These are phyloP conservation scores for Polyplosphaeria fusca DNA, from an alignment of 495 filamentous ascomycete species.

Conservation along the genomic window DNA sequence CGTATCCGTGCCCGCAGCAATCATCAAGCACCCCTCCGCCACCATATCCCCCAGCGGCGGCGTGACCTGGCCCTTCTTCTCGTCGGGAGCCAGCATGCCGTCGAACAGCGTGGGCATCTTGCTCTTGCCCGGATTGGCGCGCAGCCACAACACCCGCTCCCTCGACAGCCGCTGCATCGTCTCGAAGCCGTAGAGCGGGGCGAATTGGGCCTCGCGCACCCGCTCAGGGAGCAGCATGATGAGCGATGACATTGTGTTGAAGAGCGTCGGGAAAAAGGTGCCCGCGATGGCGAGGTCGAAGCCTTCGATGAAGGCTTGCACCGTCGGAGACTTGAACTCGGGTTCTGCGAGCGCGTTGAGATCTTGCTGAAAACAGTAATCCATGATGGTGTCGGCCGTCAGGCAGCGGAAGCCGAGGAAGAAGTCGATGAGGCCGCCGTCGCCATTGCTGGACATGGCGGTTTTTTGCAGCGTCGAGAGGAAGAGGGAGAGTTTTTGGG, in stretches of 20 bases:
- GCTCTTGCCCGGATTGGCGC: not conserved
- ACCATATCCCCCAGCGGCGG: constrained; percentile 5
- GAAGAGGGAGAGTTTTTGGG: constrained; percentile 4
- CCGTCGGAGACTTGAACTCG: not conserved
- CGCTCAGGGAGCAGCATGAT: constrained; percentile 3
- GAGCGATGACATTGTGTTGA: not conserved
- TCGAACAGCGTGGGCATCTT: constrained; percentile 7
- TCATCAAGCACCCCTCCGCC: constrained; percentile 8
- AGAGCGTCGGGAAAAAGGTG: constrained; percentile 8
- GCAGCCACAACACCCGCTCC: not conserved
- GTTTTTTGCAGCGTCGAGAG: not conserved
- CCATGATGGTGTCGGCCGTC: constrained; percentile 6
- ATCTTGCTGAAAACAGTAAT: constrained; percentile 16
- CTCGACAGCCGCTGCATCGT: constrained; percentile 4
- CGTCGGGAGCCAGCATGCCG: constrained; percentile 1
- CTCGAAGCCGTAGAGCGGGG: constrained; percentile 2
- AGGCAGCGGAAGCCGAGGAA: constrained; percentile 6
- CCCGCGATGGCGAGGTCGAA: not conserved
- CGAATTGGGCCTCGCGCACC: not conserved
- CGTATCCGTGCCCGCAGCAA: constrained; percentile 9
- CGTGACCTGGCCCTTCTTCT: constrained; percentile 3
- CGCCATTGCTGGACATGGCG: not conserved
- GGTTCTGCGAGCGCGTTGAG: not conserved
- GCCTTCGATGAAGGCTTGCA: not conserved
- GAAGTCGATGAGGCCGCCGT: not conserved